Base-by-base conservation (phyloP, 768 basidiomycete genomes). In the Russula sp. region DNA sequence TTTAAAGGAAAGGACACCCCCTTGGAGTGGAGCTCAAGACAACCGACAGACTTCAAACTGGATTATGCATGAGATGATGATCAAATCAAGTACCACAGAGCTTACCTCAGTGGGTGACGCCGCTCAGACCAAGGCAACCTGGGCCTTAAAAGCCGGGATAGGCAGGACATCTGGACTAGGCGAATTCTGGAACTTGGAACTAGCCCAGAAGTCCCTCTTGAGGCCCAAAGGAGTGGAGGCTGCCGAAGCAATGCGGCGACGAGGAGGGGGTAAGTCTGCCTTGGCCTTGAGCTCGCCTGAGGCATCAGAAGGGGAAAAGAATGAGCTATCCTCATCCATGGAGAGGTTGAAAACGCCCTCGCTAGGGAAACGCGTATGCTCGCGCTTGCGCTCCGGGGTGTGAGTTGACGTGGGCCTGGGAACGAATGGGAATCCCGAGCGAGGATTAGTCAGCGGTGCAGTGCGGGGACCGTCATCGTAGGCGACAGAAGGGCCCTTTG, bases 121-220 rank as follows among this genome's bases (percentile, higher is more conserved):
- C 52, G 50, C 69, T 71, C 71, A 60, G 46, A 16, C 10, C 13
- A 51, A 48, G 32, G 62, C 61, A 69, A 57, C 72, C 69, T 65
- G 65, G 62, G 70, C 61, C 74, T 73, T 73, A 72, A 88, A 85
- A 67, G 80, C 77, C 61, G 88, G 88, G 65, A 84, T 82, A 52
- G 90, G 90, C 54, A 92, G 76, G 72, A 89, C 89, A 65, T 91
- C 90, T 58, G 90, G 90, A 70, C 86, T 90, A 18, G 90, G 90
- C 63, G 88, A 90, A 79, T 90, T 92, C 80, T 91, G 90, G 84
- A 90, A 92, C 71, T 81, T 78, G 36, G 89, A 90, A 71, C 88
- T 90, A 69, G 90, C 89, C 74, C 89, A 92, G 72, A 83, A 89
- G 62, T 69, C 67, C 51, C 54, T 56, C 62, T 60, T 48, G 38